Evolutionary conservation across 2,329 filamentous ascomycete species (phyloP).

Genomic region (Paradendryphiella salina): DNA sequence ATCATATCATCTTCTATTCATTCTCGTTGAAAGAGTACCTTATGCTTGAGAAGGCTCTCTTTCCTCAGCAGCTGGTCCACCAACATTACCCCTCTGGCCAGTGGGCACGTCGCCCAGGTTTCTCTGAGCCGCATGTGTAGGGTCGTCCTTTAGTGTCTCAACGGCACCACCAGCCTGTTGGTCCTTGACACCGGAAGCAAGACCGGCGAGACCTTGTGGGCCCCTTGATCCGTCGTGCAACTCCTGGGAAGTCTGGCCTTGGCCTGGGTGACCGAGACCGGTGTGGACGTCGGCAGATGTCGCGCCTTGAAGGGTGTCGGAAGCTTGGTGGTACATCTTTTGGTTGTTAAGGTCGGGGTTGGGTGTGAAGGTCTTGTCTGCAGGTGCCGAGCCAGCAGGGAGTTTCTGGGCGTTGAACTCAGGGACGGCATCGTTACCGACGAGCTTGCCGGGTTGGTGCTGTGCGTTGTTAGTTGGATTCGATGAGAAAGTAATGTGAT

Average conservation of each 20-base stretch:
- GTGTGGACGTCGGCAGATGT: slow-evolving; percentile 59
- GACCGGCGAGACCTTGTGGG: slow-evolving; percentile 53
- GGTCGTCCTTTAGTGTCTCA: slow-evolving; percentile 37
- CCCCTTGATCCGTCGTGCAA: slow-evolving; percentile 52
- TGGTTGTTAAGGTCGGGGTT: slow-evolving; percentile 53
- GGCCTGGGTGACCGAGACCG: slow-evolving; percentile 57
- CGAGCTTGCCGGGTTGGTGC: slow-evolving; percentile 66
- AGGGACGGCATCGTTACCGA: slow-evolving; percentile 60
- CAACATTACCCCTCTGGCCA: slow-evolving; percentile 40
- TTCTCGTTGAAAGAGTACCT: background rate
- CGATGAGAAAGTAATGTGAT: background rate
- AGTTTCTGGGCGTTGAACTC: slow-evolving; percentile 67
- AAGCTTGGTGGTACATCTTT: slow-evolving; percentile 49
- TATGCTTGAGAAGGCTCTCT: slow-evolving; percentile 35
- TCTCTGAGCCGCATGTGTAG: slow-evolving; percentile 44
- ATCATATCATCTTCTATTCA: background rate
- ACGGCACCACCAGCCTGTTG: slow-evolving; percentile 15
- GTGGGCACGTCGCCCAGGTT: slow-evolving; percentile 45
- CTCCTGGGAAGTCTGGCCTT: slow-evolving; percentile 55
- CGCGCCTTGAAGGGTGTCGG: slow-evolving; percentile 55
- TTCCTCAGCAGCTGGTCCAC: slow-evolving; percentile 42
- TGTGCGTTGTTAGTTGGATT: slow-evolving; percentile 41
- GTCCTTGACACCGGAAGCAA: slow-evolving; percentile 33
- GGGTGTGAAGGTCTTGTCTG: slow-evolving; percentile 50
- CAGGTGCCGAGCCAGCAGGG: slow-evolving; percentile 66